Evolutionary conservation across 2,329 filamentous ascomycete species (phyloP), one percentile per base, ranked within the genome.

Genomic region (Calonectria leucothoes): DNA sequence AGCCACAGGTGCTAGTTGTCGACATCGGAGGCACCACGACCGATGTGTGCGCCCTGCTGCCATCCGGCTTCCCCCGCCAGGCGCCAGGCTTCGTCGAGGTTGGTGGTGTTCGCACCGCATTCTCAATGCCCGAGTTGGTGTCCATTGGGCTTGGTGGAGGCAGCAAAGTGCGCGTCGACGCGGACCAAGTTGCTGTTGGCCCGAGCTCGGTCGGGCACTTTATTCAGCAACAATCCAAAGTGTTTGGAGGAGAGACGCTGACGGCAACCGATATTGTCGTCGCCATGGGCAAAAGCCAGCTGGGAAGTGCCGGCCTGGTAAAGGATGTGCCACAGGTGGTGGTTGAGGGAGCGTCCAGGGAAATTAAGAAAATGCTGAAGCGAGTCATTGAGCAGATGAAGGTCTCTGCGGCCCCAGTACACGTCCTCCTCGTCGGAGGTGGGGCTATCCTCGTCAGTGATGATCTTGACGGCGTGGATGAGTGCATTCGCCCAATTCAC

Each of bases 11-110:
- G 0, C 76, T 91, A 52, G 89, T 91, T 0, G 86, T 91, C 2
- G 91, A 92, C 76, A 87, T 92, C 33, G 91, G 91, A 10, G 91
- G 91, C 20, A 92, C 91, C 0, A 92, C 90, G 0, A 90, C 90
- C 2, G 91, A 93, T 79, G 88, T 92, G 11, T 90, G 90, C 31
- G 85, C 90, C 0, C 81, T 93, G 2, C 83, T 91, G 1, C 87
- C 89, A 0, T 91, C 88, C 3, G 91, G 91, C 0, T 92, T 92
- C 59, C 91, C 91, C 0, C 86, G 90, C 25, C 90, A 92, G 74
- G 90, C 91, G 4, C 87, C 90, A 0, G 89, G 88, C 0, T 92
- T 89, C 67, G 89, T 89, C 12, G 88, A 91, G 69, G 85, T 93
- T 6, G 89, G 87, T 2, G 90, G 90, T 1, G 90, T 92, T 0